phyloP scores from a whole-genome alignment of 805 yeast species.

The Isabelozyma rhagii region DNA sequence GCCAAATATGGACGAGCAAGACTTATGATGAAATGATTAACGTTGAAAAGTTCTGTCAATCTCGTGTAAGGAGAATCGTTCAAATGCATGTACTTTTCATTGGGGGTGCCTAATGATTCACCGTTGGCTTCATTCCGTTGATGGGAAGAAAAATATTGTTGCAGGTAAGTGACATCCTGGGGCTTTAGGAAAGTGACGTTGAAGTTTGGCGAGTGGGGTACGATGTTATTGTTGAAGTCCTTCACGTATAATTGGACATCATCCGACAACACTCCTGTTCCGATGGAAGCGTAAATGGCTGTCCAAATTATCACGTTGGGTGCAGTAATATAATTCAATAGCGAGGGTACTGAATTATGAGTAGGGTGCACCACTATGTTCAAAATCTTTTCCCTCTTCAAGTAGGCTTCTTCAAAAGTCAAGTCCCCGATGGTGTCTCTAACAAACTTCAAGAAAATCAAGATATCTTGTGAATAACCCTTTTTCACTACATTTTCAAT shows the following conservation, averaged over 20 bases:
- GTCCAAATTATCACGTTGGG: constrained; percentile 90
- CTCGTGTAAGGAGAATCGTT: constrained; percentile 69
- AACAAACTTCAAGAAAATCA: constrained; percentile 75
- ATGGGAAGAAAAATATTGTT: constrained; percentile 33
- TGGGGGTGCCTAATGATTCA: neutral
- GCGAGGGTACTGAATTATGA: constrained; percentile 62
- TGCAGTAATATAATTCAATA: constrained; percentile 85
- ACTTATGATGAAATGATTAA: constrained; percentile 87
- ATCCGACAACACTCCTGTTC: constrained; percentile 62
- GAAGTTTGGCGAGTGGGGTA: constrained; percentile 44
- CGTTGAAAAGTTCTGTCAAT: constrained; percentile 88
- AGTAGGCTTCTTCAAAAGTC: constrained; percentile 92
- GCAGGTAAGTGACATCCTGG: constrained; percentile 44
- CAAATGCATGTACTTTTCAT: constrained; percentile 4
- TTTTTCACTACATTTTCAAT: constrained; percentile 72
- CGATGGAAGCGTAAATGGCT: constrained; percentile 84
- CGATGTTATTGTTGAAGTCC: constrained; percentile 59
- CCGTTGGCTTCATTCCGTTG: constrained; percentile 11
- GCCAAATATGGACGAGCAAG: constrained; percentile 93
- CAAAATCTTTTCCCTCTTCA: constrained; percentile 71
- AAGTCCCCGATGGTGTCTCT: constrained; percentile 70
- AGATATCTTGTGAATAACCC: constrained; percentile 84
- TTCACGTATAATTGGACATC: constrained; percentile 57
- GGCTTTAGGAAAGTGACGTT: constrained; percentile 42
- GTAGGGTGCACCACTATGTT: constrained; percentile 86